Evolutionary conservation across 306 rosid species (phyloP), one percentile per base, ranked within the genome.

Genomic region (Trifolium subterraneum): DNA sequence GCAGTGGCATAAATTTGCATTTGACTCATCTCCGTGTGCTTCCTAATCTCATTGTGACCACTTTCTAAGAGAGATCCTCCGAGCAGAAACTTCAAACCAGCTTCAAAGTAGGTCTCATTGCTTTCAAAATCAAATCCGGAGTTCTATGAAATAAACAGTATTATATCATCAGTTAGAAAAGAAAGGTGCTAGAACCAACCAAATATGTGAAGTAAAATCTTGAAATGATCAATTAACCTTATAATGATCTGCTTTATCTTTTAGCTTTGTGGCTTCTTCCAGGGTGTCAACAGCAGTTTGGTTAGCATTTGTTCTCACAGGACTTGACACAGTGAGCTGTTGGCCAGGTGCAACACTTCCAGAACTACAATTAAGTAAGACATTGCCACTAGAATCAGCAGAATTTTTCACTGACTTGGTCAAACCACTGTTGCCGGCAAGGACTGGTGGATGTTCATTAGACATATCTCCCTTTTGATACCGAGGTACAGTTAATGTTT

Each of bases 11-110:
- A 93, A 31, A 77, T 65, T 77, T 85, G 93, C 84, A 89, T 64
- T 74, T 73, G 93, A 78, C 70, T 84, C 87, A 73, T 75, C 71
- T 90, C 96, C 74, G 81, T 87, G 47, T 79, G 79, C 83, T 81
- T 89, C 79, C 81, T 84, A 85, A 70, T 80, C 74, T 84, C 92
- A 75, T 56, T 79, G 61, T 81, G 68, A 74, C 76, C 75, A 73
- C 73, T 74, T 80, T 93, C 97, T 54, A 87, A 79, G 76, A 86
- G 87, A 18, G 72, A 81, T 35, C 96, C 93, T 75, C 90, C 97
- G 54, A 82, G 96, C 78, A 93, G 88, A 93, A 86, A 93, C 86
- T 89, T 88, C 76, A 90, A 82, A 84, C 93, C 97, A 81, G 98
- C 91, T 77, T 93, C 84, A 75, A 90, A 89, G 83, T 86, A 93